Evolutionary conservation across 1,284 basidiomycete genomes (phyloP).

Genomic region (Sanghuangporus sanghuang): DNA sequence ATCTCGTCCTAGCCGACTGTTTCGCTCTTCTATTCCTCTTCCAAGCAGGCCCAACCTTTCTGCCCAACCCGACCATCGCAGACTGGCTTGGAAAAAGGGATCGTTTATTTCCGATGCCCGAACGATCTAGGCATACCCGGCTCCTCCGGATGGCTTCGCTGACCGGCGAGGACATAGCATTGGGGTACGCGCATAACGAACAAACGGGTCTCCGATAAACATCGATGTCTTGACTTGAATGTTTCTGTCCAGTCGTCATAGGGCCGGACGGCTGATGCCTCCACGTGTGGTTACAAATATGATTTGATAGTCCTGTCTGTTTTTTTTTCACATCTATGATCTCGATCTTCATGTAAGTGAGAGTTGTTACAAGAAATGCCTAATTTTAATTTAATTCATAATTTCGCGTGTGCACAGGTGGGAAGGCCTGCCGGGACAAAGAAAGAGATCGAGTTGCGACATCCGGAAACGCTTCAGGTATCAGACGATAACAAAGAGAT

Average conservation of each 20-base stretch:
- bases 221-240: neutral
- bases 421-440: neutral
- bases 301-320: neutral
- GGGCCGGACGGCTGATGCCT: neutral
- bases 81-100: slow-evolving; percentile 4
- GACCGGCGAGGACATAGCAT: neutral
- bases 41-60: neutral
- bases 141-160: neutral
- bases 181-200: neutral
- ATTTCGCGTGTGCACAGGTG: neutral
- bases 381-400: slow-evolving; percentile 9
- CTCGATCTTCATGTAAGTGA: neutral
- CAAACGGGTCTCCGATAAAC: neutral
- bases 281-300: slow-evolving; percentile 12
- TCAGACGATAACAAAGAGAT: slow-evolving; percentile 15
- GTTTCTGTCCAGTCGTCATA: slow-evolving; percentile 8
- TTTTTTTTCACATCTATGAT: neutral
- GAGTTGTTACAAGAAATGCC: neutral
- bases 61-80: neutral
- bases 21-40: slow-evolving; percentile 1
- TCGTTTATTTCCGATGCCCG: neutral
- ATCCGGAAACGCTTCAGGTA: neutral
- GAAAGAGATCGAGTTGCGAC: slow-evolving; percentile 11
- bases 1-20: neutral
- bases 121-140: slow-evolving; percentile 5